Evolutionary conservation across 2,329 filamentous ascomycete genomes (phyloP).

Genomic region (Karstenula rhodostoma): DNA sequence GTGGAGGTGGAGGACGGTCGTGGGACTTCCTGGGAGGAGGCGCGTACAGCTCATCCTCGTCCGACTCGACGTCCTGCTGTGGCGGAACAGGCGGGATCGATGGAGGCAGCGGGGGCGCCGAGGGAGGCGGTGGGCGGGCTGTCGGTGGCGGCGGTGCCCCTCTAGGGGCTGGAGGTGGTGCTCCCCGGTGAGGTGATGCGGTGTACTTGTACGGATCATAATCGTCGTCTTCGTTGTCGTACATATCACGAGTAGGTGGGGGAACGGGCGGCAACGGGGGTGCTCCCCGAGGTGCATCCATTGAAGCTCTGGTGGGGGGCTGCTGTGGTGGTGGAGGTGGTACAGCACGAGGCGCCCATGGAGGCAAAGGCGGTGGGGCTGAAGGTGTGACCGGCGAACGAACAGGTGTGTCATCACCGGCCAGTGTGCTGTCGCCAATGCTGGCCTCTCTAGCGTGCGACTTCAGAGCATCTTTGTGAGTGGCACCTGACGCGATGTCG

Average conservation of each 20-base stretch:
- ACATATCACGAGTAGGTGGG: constrained; percentile 64
- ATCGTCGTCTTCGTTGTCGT: constrained; percentile 68
- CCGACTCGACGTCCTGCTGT: constrained; percentile 38
- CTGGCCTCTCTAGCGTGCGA: constrained; percentile 80
- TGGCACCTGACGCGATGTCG: constrained; percentile 92
- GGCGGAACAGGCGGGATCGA: constrained; percentile 39
- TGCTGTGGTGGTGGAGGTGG: constrained; percentile 67
- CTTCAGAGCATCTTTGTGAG: constrained; percentile 92
- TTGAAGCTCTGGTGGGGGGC: constrained; percentile 65
- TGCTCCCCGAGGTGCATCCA: constrained; percentile 74
- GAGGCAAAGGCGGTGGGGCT: constrained; percentile 46
- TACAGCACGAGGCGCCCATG: constrained; percentile 52
- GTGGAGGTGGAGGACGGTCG: constrained; percentile 46
- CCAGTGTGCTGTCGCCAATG: constrained; percentile 69
- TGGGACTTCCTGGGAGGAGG: constrained; percentile 48
- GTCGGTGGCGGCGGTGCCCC: constrained; percentile 42
- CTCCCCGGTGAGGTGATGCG: constrained; percentile 47
- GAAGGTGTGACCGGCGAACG: constrained; percentile 51
- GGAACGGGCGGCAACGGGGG: constrained; percentile 73
- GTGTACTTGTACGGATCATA: constrained; percentile 72
- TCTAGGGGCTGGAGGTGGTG: constrained; percentile 38
- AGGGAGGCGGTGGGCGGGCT: constrained; percentile 38
- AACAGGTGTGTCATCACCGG: constrained; percentile 61
- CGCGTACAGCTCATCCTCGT: constrained; percentile 50
- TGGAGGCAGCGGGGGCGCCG: constrained; percentile 49